Base-by-base conservation (phyloP, 768 basidiomycete species). In the Phylloporus sp. region DNA sequence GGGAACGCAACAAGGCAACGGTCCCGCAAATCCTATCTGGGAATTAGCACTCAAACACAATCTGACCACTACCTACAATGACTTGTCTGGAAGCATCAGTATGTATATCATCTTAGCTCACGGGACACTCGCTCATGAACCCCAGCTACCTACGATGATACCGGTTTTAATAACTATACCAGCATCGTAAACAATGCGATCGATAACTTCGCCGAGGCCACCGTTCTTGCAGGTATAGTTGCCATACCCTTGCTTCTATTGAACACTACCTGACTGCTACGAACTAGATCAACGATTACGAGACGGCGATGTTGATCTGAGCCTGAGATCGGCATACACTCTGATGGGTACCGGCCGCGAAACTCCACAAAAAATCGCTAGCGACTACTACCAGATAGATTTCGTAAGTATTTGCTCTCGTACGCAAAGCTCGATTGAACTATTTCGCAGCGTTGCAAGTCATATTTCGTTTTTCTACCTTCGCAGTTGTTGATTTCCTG, bases 1-100 rank as follows among this genome's bases (percentile, higher is more conserved):
- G 54, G 77, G 76, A 10, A 74, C 73, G 5, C 78, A 79, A 52
- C 66, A 64, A 1, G 75, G 71, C 2, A 58, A 72, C 38, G 82
- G 81, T 3, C 73, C 76, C 29, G 70, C 72, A 12, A 86, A 86
- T 60, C 84, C 84, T 2, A 79, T 85, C 12, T 77, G 75, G 59
- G 65, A 65, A n/a, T 71, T 86, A 40, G 80, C 79, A 26, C 67
- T 73, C 60, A 80, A 82, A 54, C 76, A 82, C 57, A 71, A 73
- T 22, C 51, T 84, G 23, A 66, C 66, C 53, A 77, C 76, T 1
- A 70, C 66, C 32, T 67, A 68, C 29, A 82, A 75, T 51, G 69
- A 77, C 54, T 71, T 72, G 56, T 76, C 70, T 54, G 72, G 65
- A 9, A 73, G 72, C 49, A 56, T 76, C 32, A 68, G 79, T 82